A percentile compares a stretch with the other conserved stretches of the same genome.
Evolutionary conservation across 768 basidiomycete genomes (phyloP).

Genomic region (Auricularia cornea): DNA sequence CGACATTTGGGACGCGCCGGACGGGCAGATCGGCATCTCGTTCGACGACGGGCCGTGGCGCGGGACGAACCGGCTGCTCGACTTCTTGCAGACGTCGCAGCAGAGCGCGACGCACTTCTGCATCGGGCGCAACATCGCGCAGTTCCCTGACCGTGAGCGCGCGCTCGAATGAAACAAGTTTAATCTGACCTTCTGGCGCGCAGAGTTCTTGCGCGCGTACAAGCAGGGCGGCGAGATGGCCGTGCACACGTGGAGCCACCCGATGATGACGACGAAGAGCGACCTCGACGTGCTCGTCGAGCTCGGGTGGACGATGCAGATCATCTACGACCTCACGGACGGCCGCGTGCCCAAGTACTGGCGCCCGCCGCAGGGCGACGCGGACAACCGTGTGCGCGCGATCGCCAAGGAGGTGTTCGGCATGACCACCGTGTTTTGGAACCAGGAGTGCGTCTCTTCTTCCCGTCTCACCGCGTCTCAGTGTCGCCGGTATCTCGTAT

Average conservation of each 20-base stretch:
- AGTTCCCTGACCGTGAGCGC: slow-evolving; percentile 44
- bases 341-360: slow-evolving; percentile 71
- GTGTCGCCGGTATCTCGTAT: slow-evolving; percentile 15
- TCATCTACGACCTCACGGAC: slow-evolving; percentile 73
- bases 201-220: neutral
- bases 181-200: no score
- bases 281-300: slow-evolving; percentile 65
- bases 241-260: slow-evolving; percentile 63
- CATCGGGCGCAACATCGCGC: slow-evolving; percentile 71
- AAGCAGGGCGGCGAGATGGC: neutral
- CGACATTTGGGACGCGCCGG: slow-evolving; percentile 72
- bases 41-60: slow-evolving; percentile 74
- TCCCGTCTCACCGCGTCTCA: neutral
- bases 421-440: slow-evolving; percentile 78
- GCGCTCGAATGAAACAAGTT: slow-evolving; percentile 34
- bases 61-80: neutral
- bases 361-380: slow-evolving; percentile 84
- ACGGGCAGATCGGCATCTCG: slow-evolving; percentile 51
- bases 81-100: slow-evolving; percentile 13
- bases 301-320: slow-evolving; percentile 73
- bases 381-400: slow-evolving; percentile 73
- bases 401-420: slow-evolving; percentile 86
- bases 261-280: slow-evolving; percentile 69
- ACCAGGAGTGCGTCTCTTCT: slow-evolving; percentile 56
- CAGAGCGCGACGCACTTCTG: slow-evolving; percentile 76